Percentiles rank a stretch among this genome's conserved stretches.
Conservation (phyloP, 2,329 filamentous ascomycete species). For the Scytalidium lignicola region DNA sequence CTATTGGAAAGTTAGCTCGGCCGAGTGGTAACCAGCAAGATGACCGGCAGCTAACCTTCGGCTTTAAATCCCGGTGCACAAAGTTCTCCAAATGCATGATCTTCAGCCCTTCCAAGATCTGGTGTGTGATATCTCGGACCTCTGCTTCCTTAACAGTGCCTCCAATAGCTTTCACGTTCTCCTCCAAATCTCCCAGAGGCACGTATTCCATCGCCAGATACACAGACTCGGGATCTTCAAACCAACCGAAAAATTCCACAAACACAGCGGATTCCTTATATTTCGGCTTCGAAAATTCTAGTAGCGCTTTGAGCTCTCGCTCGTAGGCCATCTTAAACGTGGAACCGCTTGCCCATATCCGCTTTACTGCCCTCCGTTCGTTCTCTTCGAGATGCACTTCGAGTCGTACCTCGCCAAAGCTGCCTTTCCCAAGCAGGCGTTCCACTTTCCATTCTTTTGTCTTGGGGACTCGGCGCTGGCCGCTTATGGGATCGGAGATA, state of each 20-base stretch:
- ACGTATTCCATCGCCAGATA: conserved; percentile 36
- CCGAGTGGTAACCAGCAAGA: neutral
- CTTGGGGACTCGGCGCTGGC: no score
- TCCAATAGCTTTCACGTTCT: conserved; percentile 7
- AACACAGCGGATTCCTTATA: conserved; percentile 10
- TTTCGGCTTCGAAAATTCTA: neutral
- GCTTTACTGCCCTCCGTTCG: no score
- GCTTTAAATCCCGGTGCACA: conserved; percentile 34
- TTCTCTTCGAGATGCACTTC: no score
- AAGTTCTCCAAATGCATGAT: conserved; percentile 31
- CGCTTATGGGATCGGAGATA: no score
- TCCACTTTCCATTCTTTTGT: no score
- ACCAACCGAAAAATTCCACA: conserved; percentile 33
- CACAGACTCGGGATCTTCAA: conserved; percentile 21
- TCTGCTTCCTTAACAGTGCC: conserved; percentile 16
- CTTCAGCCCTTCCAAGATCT: conserved; percentile 30
- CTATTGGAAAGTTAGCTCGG: conserved; percentile 9
- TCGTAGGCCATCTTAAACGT: no score
- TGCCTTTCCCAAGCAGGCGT: no score
- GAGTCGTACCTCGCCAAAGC: no score
- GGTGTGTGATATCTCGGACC: conserved; percentile 18
- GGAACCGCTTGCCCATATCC: no score
- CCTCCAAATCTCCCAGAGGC: conserved; percentile 22
- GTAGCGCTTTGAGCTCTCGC: neutral
- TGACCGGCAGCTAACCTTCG: conserved; percentile 17